Base-by-base conservation (phyloP, 495 filamentous ascomycete genomes). In the Lophium mytilinum region DNA sequence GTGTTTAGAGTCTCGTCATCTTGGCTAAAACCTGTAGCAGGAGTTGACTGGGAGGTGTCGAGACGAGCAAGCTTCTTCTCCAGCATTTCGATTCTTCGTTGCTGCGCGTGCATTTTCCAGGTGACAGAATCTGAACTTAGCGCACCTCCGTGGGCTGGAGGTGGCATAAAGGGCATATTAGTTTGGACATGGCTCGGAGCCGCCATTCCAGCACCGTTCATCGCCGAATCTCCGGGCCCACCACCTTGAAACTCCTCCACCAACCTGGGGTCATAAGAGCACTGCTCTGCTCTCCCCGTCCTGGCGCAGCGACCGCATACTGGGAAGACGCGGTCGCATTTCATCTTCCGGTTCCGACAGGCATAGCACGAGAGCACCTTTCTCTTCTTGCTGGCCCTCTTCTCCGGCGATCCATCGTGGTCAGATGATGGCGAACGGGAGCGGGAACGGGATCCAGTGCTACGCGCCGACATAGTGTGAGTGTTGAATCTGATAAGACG, bases 331-430 rank as follows among this genome's bases (percentile, higher is more conserved):
- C 62, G 62, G 41, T 65, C 62, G 36, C 62, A 65, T 42, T 65
- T 65, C 62, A 65, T 61, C 50, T 65, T 65, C 6, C 62, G 58
- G 47, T 55, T 58, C 39, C 62, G 58, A 52, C 62, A 65, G 1
- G 61, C 57, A 53, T 64, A 64, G 39, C 61, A 64, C 37, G 61
- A 64, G 24, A 64, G 41, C n/a, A 64, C 61, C 57, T 64, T 64
- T n/a, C 61, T 52, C 49, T 60, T 64, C 51, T 64, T 64, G 33
- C 48, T 53, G 6, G 54, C 50, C 17, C 57, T 52, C 50, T 60
- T 56, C 37, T 55, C 53, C 8, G 37, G 43, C n/a, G 51, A 40
- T 12, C 14, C 57, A 53, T 64, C 61, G 24, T 30, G 24, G 24
- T 30, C 24, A 30, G 24, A 30, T 30, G 24, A 30, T 30, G 24